Evolutionary conservation across 2,329 filamentous ascomycete genomes (phyloP).

Genomic region (Botrytis byssoidea): DNA sequence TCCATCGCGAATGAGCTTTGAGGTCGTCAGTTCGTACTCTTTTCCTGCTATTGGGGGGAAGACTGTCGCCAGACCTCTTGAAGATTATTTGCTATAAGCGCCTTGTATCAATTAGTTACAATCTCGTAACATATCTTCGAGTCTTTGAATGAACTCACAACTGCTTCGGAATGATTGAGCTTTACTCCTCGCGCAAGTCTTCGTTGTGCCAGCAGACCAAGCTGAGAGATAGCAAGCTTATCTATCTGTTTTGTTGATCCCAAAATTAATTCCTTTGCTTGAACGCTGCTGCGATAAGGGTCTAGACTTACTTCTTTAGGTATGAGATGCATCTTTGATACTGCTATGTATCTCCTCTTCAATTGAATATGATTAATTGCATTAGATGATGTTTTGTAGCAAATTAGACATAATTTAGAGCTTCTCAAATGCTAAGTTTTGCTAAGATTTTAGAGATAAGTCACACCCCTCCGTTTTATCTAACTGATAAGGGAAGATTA

Average conservation of each 20-base stretch:
- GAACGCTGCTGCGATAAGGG: neutral
- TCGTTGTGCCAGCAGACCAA: conserved; percentile 82
- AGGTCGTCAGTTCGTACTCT: conserved; percentile 24
- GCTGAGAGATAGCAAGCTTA: conserved; percentile 90
- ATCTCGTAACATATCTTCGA: neutral
- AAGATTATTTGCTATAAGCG: conserved; percentile 81
- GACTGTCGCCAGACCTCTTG: conserved; percentile 62
- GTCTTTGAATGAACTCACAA: conserved; percentile 49
- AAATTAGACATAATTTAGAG: neutral
- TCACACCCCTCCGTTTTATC: neutral
- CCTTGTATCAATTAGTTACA: conserved; percentile 45
- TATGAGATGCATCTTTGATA: conserved; percentile 47
- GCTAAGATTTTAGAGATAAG: conserved; percentile 2
- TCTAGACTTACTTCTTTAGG: conserved; percentile 58
- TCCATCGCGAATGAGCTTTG: conserved; percentile 87
- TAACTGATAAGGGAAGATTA: neutral
- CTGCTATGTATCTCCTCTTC: neutral
- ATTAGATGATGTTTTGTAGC: neutral
- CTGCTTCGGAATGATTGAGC: conserved; percentile 87
- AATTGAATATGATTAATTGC: conserved; percentile 10
- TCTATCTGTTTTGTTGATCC: conserved; percentile 63
- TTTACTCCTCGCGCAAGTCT: conserved; percentile 83
- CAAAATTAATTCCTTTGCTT: conserved; percentile 2
- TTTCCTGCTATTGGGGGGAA: neutral
- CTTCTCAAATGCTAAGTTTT: neutral